phyloP scores from a whole-genome alignment of 352 stramenopile genomes.

The Phytophthora agathidicida region DNA sequence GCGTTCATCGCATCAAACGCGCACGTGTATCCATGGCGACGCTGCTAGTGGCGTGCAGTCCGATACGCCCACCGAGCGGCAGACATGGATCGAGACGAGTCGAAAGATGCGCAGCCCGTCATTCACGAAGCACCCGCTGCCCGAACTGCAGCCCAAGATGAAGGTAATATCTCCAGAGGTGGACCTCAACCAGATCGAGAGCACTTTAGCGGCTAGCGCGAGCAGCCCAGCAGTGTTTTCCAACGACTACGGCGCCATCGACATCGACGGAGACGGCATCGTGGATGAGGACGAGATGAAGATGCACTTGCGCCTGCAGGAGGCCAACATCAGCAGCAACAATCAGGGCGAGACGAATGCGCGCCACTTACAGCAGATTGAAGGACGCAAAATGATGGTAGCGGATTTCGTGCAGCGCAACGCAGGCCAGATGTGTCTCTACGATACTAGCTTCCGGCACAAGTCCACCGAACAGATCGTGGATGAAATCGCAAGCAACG shows the following conservation, averaged over 20 bases:
- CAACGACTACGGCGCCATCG: slow-evolving; percentile 61
- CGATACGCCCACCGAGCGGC: not conserved
- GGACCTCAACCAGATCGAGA: slow-evolving; percentile 5
- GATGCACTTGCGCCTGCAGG: slow-evolving; percentile 51
- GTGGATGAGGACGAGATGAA: slow-evolving; percentile 73
- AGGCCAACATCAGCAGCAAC: slow-evolving; percentile 31
- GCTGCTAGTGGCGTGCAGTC: not conserved
- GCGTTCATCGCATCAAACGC: slow-evolving; percentile 60
- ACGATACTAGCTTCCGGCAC: slow-evolving; percentile 47
- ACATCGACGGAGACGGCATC: slow-evolving; percentile 66
- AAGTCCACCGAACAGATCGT: slow-evolving; percentile 47
- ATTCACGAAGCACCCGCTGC: slow-evolving; percentile 52
- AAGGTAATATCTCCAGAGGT: slow-evolving; percentile 10
- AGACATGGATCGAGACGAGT: slow-evolving; percentile 71
- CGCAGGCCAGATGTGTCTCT: slow-evolving; percentile 60
- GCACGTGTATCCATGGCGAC: slow-evolving; percentile 34
- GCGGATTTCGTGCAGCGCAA: slow-evolving; percentile 67
- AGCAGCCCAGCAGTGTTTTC: slow-evolving; percentile 25
- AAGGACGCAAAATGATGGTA: slow-evolving; percentile 62
- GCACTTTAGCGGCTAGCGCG: not conserved
- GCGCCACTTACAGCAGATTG: slow-evolving; percentile 49
- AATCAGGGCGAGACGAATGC: slow-evolving; percentile 5
- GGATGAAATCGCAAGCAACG: slow-evolving; percentile 50
- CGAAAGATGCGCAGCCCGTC: slow-evolving; percentile 51
- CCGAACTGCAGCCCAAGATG: slow-evolving; percentile 54